phyloP scores from a whole-genome alignment of 805 yeast species.

The Ogataea minuta region DNA sequence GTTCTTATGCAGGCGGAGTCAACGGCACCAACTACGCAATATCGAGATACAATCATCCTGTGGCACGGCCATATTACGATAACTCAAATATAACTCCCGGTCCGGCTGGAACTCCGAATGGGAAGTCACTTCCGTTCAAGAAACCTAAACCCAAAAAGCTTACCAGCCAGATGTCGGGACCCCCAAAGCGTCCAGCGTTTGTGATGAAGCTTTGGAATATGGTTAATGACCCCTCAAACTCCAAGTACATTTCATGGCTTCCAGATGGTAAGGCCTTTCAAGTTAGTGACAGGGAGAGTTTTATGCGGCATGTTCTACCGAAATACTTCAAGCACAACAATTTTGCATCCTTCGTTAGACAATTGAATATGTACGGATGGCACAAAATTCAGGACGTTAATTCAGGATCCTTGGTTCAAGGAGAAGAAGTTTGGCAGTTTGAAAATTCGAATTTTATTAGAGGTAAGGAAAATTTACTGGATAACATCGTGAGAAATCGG shows the following conservation, averaged over 20 bases:
- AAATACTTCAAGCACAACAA: constrained; percentile 93
- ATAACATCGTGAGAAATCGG: constrained; percentile 77
- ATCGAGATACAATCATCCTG: constrained; percentile 15
- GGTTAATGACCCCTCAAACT: constrained; percentile 80
- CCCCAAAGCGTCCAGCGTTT: constrained; percentile 78
- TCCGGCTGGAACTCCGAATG: neutral
- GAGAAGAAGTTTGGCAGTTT: constrained; percentile 88
- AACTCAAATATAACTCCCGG: constrained; percentile 7
- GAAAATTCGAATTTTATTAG: constrained; percentile 74
- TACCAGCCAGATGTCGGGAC: constrained; percentile 18
- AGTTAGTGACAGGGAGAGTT: constrained; percentile 78
- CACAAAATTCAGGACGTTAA: constrained; percentile 94
- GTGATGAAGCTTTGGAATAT: constrained; percentile 93
- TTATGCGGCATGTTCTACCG: constrained; percentile 83
- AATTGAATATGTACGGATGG: constrained; percentile 98
- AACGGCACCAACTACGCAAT: constrained; percentile 12
- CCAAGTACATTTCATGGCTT: constrained; percentile 77
- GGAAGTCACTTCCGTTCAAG: constrained; percentile 19
- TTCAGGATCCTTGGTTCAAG: constrained; percentile 62
- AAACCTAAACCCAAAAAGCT: constrained; percentile 28
- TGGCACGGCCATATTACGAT: constrained; percentile 16
- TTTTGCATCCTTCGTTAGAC: constrained; percentile 94
- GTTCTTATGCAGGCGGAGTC: constrained; percentile 9
- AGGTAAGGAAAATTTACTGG: constrained; percentile 81
- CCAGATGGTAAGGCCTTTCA: constrained; percentile 83